These are phyloP conservation scores for Eleusine indica DNA, from an alignment of 176 grass and related monocot species.

Conservation along the genomic window DNA sequence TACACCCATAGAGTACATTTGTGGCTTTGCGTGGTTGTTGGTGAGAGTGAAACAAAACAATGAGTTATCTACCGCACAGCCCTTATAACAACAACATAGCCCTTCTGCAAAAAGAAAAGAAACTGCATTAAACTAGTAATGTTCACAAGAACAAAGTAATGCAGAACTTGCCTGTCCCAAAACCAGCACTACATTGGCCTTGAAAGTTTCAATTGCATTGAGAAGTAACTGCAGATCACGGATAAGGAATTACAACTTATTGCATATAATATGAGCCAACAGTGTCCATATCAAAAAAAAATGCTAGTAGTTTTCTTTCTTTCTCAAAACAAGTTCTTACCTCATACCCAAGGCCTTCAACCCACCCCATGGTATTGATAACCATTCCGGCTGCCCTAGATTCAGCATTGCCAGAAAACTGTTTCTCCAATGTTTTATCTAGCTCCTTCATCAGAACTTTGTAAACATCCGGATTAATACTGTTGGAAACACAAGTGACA, in stretches of 20 bases:
- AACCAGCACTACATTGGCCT: conserved; percentile 89
- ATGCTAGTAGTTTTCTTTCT: not conserved
- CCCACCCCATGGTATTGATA: conserved; percentile 99
- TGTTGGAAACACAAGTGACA: conserved; percentile 44
- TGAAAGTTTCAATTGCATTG: conserved; percentile 84
- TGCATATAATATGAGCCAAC: conserved; percentile 2
- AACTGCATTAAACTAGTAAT: not conserved
- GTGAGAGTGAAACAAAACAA: not conserved
- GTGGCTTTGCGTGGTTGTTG: not conserved
- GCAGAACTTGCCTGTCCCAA: conserved; percentile 76
- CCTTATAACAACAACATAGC: not conserved
- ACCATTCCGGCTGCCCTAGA: conserved; percentile 93
- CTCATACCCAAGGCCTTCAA: conserved; percentile 97
- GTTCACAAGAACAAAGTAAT: conserved; percentile 9
- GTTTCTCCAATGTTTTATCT: conserved; percentile 80
- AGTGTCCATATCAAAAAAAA: not conserved
- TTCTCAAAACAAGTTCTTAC: conserved; percentile 42
- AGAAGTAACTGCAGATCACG: conserved; percentile 74
- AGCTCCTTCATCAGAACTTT: conserved; percentile 97
- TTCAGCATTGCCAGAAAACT: conserved; percentile 90
- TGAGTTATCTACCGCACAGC: conserved; percentile 2
- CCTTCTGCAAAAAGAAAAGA: conserved; percentile 3
- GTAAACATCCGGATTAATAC: conserved; percentile 84
- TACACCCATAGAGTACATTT: not conserved
- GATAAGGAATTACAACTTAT: not conserved